Base-by-base conservation (phyloP, 1,284 basidiomycete genomes). In the Puccinia coronata region DNA sequence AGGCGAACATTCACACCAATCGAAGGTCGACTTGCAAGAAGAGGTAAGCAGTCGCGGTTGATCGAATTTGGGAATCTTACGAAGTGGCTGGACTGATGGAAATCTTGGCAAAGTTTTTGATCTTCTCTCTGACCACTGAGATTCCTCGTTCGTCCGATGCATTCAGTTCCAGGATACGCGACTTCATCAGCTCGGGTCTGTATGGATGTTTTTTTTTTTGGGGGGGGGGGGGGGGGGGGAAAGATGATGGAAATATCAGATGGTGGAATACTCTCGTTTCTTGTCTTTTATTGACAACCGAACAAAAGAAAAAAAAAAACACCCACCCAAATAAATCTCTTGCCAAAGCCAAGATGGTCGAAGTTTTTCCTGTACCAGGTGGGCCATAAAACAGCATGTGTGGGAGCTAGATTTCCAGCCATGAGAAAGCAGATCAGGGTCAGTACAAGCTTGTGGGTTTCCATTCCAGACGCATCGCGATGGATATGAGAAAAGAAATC, bases 371-470 rank as follows among this genome's bases (percentile, higher is more conserved):
- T 9, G 97, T 99, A 41, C 97, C 97, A 12, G 97, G 97, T 25
- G 97, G 97, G 0, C 97, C 97, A 84, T 99, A 99, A 88, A 99
- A 99, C 73, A 99, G 89, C 96, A 99, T 99, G 86, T 99, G 97
- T 1, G 97, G 96, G 67, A 99, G 89, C 96, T 99, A 86, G 9
- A 71, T n/a, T 20, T 53, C 23, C 34, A 77, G 47, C 49, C 34
- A 59, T 16, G 49, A 34, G 31, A 59, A 34, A 41, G 49, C 51
- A 20, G 41, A 65, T 14, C 28, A 73, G 41, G 11, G 53, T 47
- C 39, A 47, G 43, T 16, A n/a, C 39, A 31, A 57, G 31, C 11
- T 11, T 18, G 6, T 16, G 31, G 25, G 31, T 16, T 25, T 51
- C 28, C 28, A n/a, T 41, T 51, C 14, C 49, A 51, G 53, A 20